These are phyloP conservation scores for Buddleja alternifolia DNA, from an alignment of 257 asterid genomes.

Conservation along the genomic window DNA sequence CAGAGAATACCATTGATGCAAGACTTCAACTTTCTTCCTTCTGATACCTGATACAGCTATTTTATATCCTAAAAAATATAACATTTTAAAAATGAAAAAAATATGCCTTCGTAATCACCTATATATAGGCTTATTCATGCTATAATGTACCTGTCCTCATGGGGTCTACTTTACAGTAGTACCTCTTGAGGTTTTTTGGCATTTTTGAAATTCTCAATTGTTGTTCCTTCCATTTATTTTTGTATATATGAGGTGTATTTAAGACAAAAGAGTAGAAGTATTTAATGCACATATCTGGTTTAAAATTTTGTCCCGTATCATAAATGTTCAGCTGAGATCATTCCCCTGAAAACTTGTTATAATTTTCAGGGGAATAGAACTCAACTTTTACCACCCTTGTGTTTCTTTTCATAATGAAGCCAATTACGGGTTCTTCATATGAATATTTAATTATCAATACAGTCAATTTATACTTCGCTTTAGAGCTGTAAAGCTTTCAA, in stretches of 20 bases:
- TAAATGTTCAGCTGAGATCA: constrained; percentile 5
- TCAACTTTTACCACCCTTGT: constrained; percentile 10
- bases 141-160: constrained; percentile 16
- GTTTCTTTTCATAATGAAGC: not conserved
- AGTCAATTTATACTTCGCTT: constrained; percentile 14
- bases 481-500: constrained; percentile 24
- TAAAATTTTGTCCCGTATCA: not conserved
- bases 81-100: not conserved
- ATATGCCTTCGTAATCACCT: not conserved
- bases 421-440: not conserved
- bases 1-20: not conserved
- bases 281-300: not conserved
- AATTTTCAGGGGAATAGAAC: constrained; percentile 3
- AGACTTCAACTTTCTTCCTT: not conserved
- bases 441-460: not conserved
- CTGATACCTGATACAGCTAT: not conserved
- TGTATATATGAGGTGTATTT: not conserved
- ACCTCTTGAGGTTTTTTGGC: constrained; percentile 8
- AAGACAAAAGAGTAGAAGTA: not conserved
- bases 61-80: not conserved
- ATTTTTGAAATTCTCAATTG: not conserved
- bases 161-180: constrained; percentile 8
- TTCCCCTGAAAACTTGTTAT: not conserved
- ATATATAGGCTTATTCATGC: not conserved
- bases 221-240: not conserved